Conservation (phyloP, 176 grass and related monocot genomes). For the Carex cristatella region DNA sequence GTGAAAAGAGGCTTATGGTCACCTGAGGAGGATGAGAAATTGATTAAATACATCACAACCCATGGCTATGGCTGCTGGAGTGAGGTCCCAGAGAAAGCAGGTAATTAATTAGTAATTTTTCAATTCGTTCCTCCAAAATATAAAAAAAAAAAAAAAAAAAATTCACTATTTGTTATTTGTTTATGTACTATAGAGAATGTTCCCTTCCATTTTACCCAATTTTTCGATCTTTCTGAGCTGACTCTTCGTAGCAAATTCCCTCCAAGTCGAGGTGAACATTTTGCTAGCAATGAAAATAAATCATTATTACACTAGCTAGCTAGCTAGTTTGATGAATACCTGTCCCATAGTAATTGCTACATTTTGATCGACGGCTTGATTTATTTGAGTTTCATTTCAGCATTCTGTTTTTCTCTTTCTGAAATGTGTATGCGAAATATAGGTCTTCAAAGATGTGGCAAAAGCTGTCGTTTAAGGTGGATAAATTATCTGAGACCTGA, state of each 20-base stretch:
- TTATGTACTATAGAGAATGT: not conserved
- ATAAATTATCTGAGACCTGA: slow-evolving; percentile 97
- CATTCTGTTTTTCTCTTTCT: not conserved
- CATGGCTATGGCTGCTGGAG: slow-evolving; percentile 99
- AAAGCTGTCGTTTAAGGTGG: slow-evolving; percentile 94
- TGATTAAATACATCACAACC: slow-evolving; percentile 95
- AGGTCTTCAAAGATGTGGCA: slow-evolving; percentile 90
- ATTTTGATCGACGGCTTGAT: not conserved
- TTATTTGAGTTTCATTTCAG: not conserved
- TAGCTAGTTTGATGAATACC: not conserved
- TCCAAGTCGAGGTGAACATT: not conserved
- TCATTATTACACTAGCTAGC: not conserved
- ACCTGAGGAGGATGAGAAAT: slow-evolving; percentile 97
- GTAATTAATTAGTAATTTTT: slow-evolving; percentile 13
- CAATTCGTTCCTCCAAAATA: not conserved
- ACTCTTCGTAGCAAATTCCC: not conserved
- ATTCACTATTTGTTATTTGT: too few relatives aligned
- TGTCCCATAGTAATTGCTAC: not conserved
- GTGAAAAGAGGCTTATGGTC: slow-evolving; percentile 98
- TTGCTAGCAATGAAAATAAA: not conserved
- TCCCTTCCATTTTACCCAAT: not conserved
- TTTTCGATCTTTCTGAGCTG: not conserved
- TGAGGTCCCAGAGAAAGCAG: slow-evolving; percentile 97
- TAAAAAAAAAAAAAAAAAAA: too few relatives aligned
- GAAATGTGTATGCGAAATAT: slow-evolving; percentile 6